A percentile compares a stretch with the other conserved stretches of the same genome.
These are phyloP conservation scores for Aschersonia sp. DNA, from an alignment of 2,329 filamentous ascomycete species.

Conservation along the genomic window DNA sequence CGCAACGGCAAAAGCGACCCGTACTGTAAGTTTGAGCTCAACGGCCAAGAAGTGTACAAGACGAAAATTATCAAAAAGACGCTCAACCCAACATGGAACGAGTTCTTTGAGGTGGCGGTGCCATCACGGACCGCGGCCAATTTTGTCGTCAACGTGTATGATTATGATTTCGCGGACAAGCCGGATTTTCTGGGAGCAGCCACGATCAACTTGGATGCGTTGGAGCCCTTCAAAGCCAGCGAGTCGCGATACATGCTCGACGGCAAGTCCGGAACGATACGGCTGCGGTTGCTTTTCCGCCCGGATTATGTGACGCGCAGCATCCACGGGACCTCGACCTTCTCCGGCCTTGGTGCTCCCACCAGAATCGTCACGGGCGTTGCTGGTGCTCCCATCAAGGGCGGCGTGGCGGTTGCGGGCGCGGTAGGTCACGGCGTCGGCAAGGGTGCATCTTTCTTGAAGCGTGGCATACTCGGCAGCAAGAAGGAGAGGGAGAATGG, in stretches of 20 bases:
- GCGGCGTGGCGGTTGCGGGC: conserved; percentile 61
- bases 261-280: conserved; percentile 75
- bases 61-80: conserved; percentile 96
- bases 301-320: conserved; percentile 80
- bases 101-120: conserved; percentile 76
- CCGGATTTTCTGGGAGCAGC: conserved; percentile 78
- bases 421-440: conserved; percentile 65
- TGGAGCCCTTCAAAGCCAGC: conserved; percentile 74
- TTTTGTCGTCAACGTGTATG: conserved; percentile 72
- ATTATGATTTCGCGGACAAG: conserved; percentile 95
- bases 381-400: conserved; percentile 85
- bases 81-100: conserved; percentile 86
- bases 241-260: conserved; percentile 66
- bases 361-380: conserved; percentile 75
- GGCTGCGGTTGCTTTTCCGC: conserved; percentile 79
- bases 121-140: conserved; percentile 74
- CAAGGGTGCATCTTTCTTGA: conserved; percentile 82
- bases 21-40: conserved; percentile 87
- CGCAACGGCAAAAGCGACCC: conserved; percentile 95
- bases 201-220: conserved; percentile 57
- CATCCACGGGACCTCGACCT: conserved; percentile 82
- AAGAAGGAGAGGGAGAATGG: conserved; percentile 50
- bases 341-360: conserved; percentile 75
- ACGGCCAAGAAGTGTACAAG: conserved; percentile 84
- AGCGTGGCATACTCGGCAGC: conserved; percentile 64